A percentile compares a stretch with the other conserved stretches of the same genome.
Evolutionary conservation across 2,329 filamentous ascomycete species (phyloP).

Genomic region (Fusarium penzigii): DNA sequence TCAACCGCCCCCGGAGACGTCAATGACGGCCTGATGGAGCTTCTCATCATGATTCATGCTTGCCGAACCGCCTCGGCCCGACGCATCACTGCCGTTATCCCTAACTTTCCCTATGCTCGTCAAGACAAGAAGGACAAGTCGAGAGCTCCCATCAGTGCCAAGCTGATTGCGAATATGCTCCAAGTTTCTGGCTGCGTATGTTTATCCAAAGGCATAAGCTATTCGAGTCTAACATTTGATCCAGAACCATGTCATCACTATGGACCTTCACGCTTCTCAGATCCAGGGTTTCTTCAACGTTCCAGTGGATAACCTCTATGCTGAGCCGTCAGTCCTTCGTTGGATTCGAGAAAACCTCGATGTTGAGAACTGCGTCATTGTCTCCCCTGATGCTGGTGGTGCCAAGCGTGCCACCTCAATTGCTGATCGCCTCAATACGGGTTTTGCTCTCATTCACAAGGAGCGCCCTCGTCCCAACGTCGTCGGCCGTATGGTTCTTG

Average conservation of each 20-base stretch:
- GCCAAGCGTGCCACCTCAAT: constrained; percentile 94
- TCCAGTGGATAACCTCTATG: constrained; percentile 78
- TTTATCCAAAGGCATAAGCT: constrained; percentile 2
- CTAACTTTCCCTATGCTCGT: constrained; percentile 93
- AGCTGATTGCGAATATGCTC: constrained; percentile 96
- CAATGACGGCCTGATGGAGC: constrained; percentile 97
- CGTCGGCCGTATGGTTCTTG: constrained; percentile 89
- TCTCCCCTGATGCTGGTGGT: constrained; percentile 91
- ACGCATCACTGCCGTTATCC: constrained; percentile 91
- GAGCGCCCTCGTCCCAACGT: constrained; percentile 85
- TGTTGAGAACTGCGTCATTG: constrained; percentile 84
- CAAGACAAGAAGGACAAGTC: constrained; percentile 97
- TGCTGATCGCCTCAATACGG: constrained; percentile 85
- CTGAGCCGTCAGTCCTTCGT: constrained; percentile 85
- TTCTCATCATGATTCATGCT: constrained; percentile 97
- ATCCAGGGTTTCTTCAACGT: constrained; percentile 96
- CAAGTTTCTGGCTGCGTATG: constrained; percentile 80
- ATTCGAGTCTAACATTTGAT: constrained; percentile 6
- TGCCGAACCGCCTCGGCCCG: constrained; percentile 72
- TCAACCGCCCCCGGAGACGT: constrained; percentile 94
- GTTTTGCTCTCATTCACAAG: constrained; percentile 95
- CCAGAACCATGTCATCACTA: constrained; percentile 72
- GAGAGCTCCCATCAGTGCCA: constrained; percentile 93
- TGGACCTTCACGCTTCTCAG: constrained; percentile 93
- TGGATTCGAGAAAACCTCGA: constrained; percentile 89